These are phyloP conservation scores for Colletotrichum sp. DNA, from an alignment of 2,329 filamentous ascomycete genomes.

Conservation along the genomic window DNA sequence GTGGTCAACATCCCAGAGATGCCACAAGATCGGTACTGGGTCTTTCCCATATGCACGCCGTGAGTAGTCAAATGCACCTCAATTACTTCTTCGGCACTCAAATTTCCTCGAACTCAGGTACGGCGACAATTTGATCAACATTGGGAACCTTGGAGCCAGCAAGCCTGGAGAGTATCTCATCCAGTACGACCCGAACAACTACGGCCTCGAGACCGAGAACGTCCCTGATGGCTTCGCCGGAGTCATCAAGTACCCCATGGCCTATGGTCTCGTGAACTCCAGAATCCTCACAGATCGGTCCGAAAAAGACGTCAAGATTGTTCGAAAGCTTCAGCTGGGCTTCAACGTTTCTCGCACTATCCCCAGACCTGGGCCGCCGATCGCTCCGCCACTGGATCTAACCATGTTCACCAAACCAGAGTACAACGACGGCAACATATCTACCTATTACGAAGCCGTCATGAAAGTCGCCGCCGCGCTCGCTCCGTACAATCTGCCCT, in stretches of 20 bases:
- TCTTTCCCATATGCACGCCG: not conserved
- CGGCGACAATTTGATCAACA: not conserved
- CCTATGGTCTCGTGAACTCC: not conserved
- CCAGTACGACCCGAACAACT: not conserved
- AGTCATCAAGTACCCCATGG: not conserved
- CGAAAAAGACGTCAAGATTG: not conserved
- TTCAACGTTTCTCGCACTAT: not conserved
- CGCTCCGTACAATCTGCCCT: not conserved
- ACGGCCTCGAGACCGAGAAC: not conserved
- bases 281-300: not conserved
- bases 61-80: accelerated
- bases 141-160: not conserved
- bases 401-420: not conserved
- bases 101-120: not conserved
- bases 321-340: not conserved
- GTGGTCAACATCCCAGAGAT: not conserved
- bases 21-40: not conserved
- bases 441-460: not conserved
- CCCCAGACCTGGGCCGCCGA: not conserved
- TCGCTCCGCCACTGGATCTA: not conserved
- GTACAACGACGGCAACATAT: not conserved
- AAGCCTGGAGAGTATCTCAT: not conserved
- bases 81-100: not conserved
- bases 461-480: not conserved
- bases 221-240: not conserved